A percentile compares a stretch with the other conserved stretches of the same genome.
phyloP scores from a whole-genome alignment of 192 early-diverging fungal genomes.

The Umbelopsis sp. region DNA sequence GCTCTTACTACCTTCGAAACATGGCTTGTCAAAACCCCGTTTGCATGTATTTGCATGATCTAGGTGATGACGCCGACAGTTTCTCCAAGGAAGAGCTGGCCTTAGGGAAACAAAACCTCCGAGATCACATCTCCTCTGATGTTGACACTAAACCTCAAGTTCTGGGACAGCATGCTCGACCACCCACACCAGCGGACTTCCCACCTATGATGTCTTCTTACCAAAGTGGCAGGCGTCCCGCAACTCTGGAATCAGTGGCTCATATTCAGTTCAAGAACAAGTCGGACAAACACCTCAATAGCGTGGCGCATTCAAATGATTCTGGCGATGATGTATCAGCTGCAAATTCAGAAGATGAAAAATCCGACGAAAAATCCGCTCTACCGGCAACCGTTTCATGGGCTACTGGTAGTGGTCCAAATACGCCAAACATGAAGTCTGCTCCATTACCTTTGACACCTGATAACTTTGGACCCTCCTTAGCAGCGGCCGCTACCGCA shows the following conservation, averaged over 20 bases:
- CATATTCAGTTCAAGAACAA: conserved; percentile 22
- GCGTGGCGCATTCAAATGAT: background rate
- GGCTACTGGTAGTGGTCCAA: conserved; percentile 44
- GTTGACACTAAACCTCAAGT: conserved; percentile 17
- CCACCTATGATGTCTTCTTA: conserved; percentile 20
- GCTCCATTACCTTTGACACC: conserved; percentile 26
- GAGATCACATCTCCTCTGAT: conserved; percentile 43
- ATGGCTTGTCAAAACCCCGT: conserved; percentile 91
- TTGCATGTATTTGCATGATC: conserved; percentile 96
- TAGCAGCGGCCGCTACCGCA: conserved; percentile 35
- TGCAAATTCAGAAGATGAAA: conserved; percentile 16
- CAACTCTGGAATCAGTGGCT: conserved; percentile 21
- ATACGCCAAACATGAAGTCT: conserved; percentile 32
- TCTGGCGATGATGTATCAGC: conserved; percentile 14
- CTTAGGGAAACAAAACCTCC: conserved; percentile 58
- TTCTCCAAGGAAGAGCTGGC: conserved; percentile 90
- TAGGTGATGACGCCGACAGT: conserved; percentile 90
- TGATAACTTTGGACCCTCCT: conserved; percentile 42
- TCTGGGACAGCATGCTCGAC: background rate
- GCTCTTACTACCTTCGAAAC: conserved; percentile 91
- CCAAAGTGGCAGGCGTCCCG: conserved; percentile 10
- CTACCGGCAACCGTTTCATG: conserved; percentile 64
- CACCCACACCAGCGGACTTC: conserved; percentile 21
- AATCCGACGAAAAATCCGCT: conserved; percentile 44
- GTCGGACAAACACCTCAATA: conserved; percentile 1